phyloP scores from a whole-genome alignment of 345 rosid species.

The Eucalyptus guilfoylei region DNA sequence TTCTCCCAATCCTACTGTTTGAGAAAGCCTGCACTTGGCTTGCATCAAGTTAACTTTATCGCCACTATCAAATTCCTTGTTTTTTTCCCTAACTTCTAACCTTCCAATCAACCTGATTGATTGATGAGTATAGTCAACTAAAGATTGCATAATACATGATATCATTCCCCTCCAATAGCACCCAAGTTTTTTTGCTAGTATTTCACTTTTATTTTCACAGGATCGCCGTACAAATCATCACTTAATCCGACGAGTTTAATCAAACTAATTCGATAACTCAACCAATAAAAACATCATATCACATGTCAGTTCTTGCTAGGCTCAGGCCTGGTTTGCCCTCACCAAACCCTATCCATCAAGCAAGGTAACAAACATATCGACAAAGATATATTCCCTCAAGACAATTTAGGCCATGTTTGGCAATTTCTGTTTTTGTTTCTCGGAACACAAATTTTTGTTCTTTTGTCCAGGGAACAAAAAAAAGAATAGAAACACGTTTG shows the following conservation, averaged over 20 bases:
- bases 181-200: background rate
- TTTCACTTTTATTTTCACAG: too few relatives aligned
- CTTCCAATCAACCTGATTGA: background rate
- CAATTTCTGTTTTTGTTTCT: too few relatives aligned
- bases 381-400: background rate
- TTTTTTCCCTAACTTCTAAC: accelerated
- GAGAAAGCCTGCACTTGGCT: too few relatives aligned
- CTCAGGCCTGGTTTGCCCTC: background rate
- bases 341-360: background rate
- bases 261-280: too few relatives aligned
- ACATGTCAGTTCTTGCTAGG: background rate
- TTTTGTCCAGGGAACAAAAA: too few relatives aligned
- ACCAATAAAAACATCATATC: background rate
- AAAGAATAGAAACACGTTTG: too few relatives aligned
- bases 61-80: accelerated
- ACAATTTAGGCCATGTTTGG: background rate
- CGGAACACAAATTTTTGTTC: too few relatives aligned
- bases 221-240: too few relatives aligned
- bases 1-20: too few relatives aligned
- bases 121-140: background rate
- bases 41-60: background rate
- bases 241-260: too few relatives aligned
- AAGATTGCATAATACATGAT: background rate
- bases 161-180: background rate
- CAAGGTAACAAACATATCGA: background rate